phyloP scores from a whole-genome alignment of 768 basidiomycete genomes.

The Suillus clintonianus region DNA sequence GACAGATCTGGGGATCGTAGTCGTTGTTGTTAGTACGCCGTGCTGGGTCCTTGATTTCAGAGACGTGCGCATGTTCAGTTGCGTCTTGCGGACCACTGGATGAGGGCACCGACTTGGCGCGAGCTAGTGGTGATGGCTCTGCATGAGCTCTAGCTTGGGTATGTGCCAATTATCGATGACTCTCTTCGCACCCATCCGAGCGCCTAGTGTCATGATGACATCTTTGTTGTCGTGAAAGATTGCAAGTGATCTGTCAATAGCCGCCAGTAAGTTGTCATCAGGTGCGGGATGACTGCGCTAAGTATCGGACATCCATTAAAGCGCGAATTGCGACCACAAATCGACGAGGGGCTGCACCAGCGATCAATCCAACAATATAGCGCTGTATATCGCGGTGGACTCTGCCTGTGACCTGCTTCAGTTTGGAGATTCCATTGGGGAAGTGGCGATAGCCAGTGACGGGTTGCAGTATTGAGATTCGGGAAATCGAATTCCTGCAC shows the following conservation, averaged over 20 bases:
- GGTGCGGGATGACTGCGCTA: conserved; percentile 33
- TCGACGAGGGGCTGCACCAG: conserved; percentile 27
- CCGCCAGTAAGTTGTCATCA: conserved; percentile 16
- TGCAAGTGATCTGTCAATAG: conserved; percentile 19
- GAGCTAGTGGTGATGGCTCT: conserved; percentile 33
- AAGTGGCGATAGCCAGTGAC: no score
- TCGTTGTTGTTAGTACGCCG: conserved; percentile 38
- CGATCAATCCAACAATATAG: conserved; percentile 35
- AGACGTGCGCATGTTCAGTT: no score
- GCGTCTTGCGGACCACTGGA: conserved; percentile 42
- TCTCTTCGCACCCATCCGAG: conserved; percentile 16
- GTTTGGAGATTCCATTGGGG: no score
- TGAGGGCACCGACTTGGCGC: conserved; percentile 23
- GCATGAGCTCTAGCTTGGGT: conserved; percentile 44
- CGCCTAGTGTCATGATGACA: conserved; percentile 30
- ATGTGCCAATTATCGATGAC: conserved; percentile 37
- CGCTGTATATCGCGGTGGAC: conserved; percentile 28
- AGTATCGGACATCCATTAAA: conserved; percentile 39
- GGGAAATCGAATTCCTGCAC: no score
- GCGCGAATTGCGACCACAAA: conserved; percentile 37
- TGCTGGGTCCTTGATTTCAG: no score
- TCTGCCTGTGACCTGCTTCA: conserved; percentile 48
- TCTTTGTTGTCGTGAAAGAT: conserved; percentile 38
- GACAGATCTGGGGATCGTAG: no score
- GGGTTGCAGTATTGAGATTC: no score